Conservation (phyloP, 1,284 basidiomycete genomes). For the Cryptococcus amylolentus region DNA sequence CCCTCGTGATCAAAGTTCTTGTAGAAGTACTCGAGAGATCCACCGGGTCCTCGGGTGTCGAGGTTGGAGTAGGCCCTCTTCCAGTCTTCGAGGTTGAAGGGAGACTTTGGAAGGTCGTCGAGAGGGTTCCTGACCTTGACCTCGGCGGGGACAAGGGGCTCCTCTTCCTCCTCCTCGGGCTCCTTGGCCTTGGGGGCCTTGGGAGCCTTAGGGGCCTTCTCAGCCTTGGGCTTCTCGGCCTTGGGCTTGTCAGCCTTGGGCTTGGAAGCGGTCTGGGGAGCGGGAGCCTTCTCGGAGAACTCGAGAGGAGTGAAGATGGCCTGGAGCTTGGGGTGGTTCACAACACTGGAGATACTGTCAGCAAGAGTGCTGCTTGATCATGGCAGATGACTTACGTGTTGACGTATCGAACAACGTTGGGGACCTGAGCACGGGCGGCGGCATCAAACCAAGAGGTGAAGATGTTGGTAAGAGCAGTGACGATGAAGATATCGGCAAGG, state of each 20-base stretch:
- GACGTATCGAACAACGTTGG: slow-evolving; percentile 76
- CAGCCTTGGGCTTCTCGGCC: slow-evolving; percentile 48
- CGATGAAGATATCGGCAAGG: slow-evolving; percentile 78
- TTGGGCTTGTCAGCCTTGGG: slow-evolving; percentile 50
- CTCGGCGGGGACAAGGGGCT: slow-evolving; percentile 59
- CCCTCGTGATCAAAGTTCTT: slow-evolving; percentile 86
- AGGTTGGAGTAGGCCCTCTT: slow-evolving; percentile 97
- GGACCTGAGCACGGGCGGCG: slow-evolving; percentile 61
- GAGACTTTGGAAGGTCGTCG: slow-evolving; percentile 83
- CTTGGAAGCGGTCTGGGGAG: slow-evolving; percentile 66
- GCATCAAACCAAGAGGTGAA: slow-evolving; percentile 59
- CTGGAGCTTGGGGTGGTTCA: slow-evolving; percentile 74
- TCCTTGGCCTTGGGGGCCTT: slow-evolving; percentile 58
- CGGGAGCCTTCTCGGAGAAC: slow-evolving; percentile 68
- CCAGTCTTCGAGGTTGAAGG: slow-evolving; percentile 95
- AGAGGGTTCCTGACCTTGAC: slow-evolving; percentile 91
- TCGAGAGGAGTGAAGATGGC: slow-evolving; percentile 57
- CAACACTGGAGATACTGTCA: slow-evolving; percentile 52
- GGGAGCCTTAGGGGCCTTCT: slow-evolving; percentile 51
- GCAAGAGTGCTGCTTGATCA: neutral
- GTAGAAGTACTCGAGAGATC: slow-evolving; percentile 73
- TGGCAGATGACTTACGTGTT: slow-evolving; percentile 57
- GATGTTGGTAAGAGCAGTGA: slow-evolving; percentile 57
- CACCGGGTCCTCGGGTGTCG: slow-evolving; percentile 70
- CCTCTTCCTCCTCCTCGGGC: slow-evolving; percentile 63